Evolutionary conservation across 176 grass and related monocot species (phyloP), one percentile per base, ranked within the genome.

Genomic region (Lolium rigidum): DNA sequence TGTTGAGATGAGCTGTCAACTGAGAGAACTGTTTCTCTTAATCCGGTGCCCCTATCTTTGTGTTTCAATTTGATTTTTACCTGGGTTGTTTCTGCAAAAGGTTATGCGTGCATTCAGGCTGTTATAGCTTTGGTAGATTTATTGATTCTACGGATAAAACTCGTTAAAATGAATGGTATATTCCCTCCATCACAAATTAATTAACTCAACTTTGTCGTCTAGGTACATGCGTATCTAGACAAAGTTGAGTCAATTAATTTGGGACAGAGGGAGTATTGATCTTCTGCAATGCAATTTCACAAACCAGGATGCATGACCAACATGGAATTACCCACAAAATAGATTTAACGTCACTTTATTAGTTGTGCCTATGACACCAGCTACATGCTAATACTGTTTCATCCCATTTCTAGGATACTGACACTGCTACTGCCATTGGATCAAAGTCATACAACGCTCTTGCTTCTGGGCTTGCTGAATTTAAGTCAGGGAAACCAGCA

Each of bases 381-480:
- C 1, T 46, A 44, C 69, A 26, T 77, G 56, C 51, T 28, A 52
- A 62, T 80, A 76, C 76, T 73, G 35, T 78, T 48, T 41, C 37
- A 24, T 93, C 38, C 6, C 43, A 58, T 51, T 82, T 66, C 41
- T 79, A 99, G 97, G 97, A 94, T 78, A 91, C 83, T 85, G 90
- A 91, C 76, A 91, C 92, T 88, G 88, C 94, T 85, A 65, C 72
- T 50, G 92, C 91, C 55, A 96, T 99, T 83, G 94, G 90, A 77
- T 90, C 94, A 17, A 94, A 90, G 86, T 99, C 97, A 76, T 99
- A 99, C 87, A 99, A 99, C 17, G 95, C 77, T 77, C 86, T 97
- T 90, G 94, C 90, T 79, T 88, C 86, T 47, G 97, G 95, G 73
- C 90, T 94, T 78, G 92, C 93, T 79, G 87, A 91, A 50, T 93